Evolutionary conservation across 1,284 basidiomycete species (phyloP).

Genomic region (Lentinula novae-zelandiae): DNA sequence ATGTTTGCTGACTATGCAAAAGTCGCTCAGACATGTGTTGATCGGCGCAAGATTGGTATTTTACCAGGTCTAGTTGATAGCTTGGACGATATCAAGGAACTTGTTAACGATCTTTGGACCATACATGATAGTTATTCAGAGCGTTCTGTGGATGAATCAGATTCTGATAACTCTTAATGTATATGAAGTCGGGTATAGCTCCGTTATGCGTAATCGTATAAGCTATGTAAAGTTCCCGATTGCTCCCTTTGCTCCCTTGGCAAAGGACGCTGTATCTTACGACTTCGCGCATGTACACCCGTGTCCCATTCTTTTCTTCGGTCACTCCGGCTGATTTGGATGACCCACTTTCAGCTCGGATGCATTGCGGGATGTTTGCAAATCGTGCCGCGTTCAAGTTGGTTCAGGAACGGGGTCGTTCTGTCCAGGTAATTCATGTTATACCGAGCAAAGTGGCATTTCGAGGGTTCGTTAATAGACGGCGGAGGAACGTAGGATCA

Average conservation of each 20-base stretch:
- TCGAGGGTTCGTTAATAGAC: neutral
- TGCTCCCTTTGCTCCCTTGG: neutral
- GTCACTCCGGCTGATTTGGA: neutral
- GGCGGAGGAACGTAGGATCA: neutral
- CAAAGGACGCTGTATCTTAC: neutral
- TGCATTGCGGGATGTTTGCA: neutral
- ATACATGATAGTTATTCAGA: conserved; percentile 39
- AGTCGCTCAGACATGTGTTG: conserved; percentile 34
- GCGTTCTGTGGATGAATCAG: neutral
- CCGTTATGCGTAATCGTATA: neutral
- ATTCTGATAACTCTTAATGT: neutral
- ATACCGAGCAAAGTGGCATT: neutral
- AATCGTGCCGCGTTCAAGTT: neutral
- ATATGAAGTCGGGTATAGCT: neutral
- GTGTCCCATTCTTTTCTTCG: neutral
- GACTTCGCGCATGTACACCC: neutral
- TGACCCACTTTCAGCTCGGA: neutral
- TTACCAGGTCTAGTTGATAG: conserved; percentile 32
- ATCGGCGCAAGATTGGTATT: conserved; percentile 24
- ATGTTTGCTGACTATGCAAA: conserved; percentile 41
- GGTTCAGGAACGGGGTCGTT: neutral
- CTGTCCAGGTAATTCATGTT: neutral
- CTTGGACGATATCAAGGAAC: conserved; percentile 45
- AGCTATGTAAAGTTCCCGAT: neutral
- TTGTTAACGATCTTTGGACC: conserved; percentile 49